Base-by-base conservation (phyloP, 306 rosid species). In the Trichosanthes cucumerina region DNA sequence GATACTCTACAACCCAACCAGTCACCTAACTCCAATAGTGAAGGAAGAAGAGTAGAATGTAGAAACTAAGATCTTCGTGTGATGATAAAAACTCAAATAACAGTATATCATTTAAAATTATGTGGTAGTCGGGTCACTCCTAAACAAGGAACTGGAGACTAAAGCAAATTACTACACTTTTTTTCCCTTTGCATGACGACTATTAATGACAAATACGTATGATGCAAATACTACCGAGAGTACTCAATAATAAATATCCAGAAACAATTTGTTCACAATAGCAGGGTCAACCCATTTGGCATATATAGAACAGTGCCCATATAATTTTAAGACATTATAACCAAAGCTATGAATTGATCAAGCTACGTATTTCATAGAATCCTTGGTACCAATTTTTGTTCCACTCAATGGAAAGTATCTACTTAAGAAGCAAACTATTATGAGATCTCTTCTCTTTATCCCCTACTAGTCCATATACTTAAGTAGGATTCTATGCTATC, bases 1-100 rank as follows among this genome's bases (percentile, higher is more conserved):
- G 99, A 89, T 87, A 92, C 87, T 95, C 99, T 82, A 92, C 97
- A 43, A 95, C 97, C 99, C 99, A 95, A 68, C 97, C 96, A 64
- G 99, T 95, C 70, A 95, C 97, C 99, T 95, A 82, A 24, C 83
- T 74, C 80, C 78, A 73, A 41, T 31, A 31, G 73, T 66, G 31
- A 78, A 72, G 80, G 65, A 69, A 46, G 71, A 62, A 18, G 36
- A 41, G 57, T 3, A 53, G 44, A 64, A 74, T 56, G 63, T 28
- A 39, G 56, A 78, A 38, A 62, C 50, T 73, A 47, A 14, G 79
- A 46, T 62, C 33, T 72, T 71, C 70, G 65, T 18, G 43, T 9
- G 79, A 31, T 79, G 79, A 36, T 54, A 33, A 59, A 79, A 38
- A 46, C 39, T 34, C 7, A 70, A 70, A 70, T 70, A 23, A 44